A percentile compares a stretch with the other conserved stretches of the same genome.
Conservation (phyloP, 2,329 filamentous ascomycete genomes). For the Colletotrichum filicis region DNA sequence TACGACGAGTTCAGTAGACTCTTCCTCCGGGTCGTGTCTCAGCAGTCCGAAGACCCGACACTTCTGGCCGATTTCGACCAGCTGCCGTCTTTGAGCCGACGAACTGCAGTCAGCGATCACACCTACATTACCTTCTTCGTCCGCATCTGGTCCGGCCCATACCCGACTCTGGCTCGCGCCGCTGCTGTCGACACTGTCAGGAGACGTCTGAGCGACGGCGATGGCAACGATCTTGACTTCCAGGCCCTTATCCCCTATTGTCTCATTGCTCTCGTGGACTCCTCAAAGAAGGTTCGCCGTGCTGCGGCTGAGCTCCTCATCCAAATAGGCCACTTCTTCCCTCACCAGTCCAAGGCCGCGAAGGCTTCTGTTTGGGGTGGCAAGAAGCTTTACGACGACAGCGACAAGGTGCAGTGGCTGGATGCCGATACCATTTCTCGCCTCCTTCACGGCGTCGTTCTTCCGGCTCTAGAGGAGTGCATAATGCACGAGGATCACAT, state of each 20-base stretch:
- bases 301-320: conserved; percentile 77
- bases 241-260: conserved; percentile 88
- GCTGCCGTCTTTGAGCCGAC: conserved; percentile 63
- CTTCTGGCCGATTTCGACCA: conserved; percentile 64
- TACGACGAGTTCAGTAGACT: conserved; percentile 69
- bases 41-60: conserved; percentile 50
- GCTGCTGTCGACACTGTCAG: conserved; percentile 76
- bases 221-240: conserved; percentile 68
- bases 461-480: conserved; percentile 86
- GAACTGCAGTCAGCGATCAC: conserved; percentile 66
- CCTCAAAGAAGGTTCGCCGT: conserved; percentile 79
- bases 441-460: conserved; percentile 73
- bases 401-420: conserved; percentile 66
- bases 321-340: conserved; percentile 63
- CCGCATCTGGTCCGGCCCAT: conserved; percentile 78
- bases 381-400: conserved; percentile 72
- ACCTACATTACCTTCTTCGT: conserved; percentile 82
- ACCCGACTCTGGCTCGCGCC: conserved; percentile 74
- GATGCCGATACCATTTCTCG: conserved; percentile 66
- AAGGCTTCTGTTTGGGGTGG: conserved; percentile 67
- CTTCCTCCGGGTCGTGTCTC: conserved; percentile 65
- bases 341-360: conserved; percentile 49
- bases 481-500: conserved; percentile 82
- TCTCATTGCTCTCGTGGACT: conserved; percentile 78
- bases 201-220: conserved; percentile 62